A percentile compares a stretch with the other conserved stretches of the same genome.
These are phyloP conservation scores for Aspergillus glaucus DNA, from an alignment of 2,329 filamentous ascomycete genomes.

Conservation along the genomic window DNA sequence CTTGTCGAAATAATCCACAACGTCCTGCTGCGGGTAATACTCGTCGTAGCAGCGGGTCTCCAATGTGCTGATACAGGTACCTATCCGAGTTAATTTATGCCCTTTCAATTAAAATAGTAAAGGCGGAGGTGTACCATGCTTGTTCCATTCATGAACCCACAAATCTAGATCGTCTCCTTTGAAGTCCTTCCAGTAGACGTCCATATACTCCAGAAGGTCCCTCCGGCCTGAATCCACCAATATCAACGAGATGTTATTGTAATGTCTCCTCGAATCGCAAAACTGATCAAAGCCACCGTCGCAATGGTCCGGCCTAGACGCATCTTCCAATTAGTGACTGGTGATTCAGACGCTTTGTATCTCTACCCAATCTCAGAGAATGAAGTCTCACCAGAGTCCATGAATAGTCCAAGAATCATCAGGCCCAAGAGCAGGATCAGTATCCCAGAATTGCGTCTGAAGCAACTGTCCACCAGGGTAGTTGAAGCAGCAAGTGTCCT, in stretches of 20 bases:
- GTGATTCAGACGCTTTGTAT: no score
- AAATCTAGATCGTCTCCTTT: constrained; percentile 57
- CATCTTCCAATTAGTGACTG: background rate
- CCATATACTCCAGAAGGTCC: constrained; percentile 60
- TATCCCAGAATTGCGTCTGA: constrained; percentile 74
- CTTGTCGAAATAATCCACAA: constrained; percentile 62
- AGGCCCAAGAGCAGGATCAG: constrained; percentile 58
- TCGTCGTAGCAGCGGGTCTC: constrained; percentile 58
- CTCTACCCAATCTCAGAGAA: no score
- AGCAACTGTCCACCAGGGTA: constrained; percentile 64
- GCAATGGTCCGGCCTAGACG: constrained; percentile 56
- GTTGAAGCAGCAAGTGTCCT: constrained; percentile 69
- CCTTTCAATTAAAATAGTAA: background rate
- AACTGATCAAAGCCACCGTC: constrained; percentile 62
- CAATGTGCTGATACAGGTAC: constrained; percentile 64
- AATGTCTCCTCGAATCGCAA: constrained; percentile 57
- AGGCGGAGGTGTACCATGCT: constrained; percentile 51
- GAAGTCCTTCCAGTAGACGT: constrained; percentile 65
- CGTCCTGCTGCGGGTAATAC: constrained; percentile 59
- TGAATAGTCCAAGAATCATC: constrained; percentile 68
- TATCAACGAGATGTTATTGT: constrained; percentile 61
- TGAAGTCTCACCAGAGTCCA: constrained; percentile 52
- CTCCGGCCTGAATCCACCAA: constrained; percentile 49
- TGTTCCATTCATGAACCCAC: constrained; percentile 70
- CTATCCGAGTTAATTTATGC: background rate